These are phyloP conservation scores for Tetrahymena elliotti DNA, from an alignment of 73 alveolate species.

Conservation along the genomic window DNA sequence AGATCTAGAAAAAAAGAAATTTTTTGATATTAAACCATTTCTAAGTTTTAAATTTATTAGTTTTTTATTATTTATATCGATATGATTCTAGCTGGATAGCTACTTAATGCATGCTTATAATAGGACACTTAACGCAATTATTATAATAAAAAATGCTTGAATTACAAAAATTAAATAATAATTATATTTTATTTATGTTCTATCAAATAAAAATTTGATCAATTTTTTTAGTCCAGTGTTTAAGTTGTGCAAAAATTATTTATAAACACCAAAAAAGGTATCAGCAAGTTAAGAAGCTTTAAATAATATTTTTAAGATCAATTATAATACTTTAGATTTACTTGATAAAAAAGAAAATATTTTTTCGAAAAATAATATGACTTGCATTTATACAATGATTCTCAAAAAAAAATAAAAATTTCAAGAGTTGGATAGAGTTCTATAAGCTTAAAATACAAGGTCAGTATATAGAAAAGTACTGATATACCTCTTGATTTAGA, in stretches of 20 bases:
- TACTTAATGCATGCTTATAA: background rate
- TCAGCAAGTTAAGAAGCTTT: background rate
- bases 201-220: too few relatives aligned
- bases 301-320: background rate
- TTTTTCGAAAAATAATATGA: too few relatives aligned
- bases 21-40: too few relatives aligned
- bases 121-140: too few relatives aligned
- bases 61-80: background rate
- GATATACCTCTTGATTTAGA: background rate
- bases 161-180: background rate
- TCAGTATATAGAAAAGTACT: background rate
- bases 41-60: too few relatives aligned
- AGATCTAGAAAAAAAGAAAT: background rate
- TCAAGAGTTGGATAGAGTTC: too few relatives aligned
- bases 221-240: background rate
- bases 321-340: too few relatives aligned
- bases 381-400: too few relatives aligned
- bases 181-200: background rate
- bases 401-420: too few relatives aligned
- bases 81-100: background rate
- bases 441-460: background rate
- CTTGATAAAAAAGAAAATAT: too few relatives aligned
- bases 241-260: background rate
- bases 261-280: background rate
- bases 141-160: background rate